Conservation (phyloP, 805 yeast genomes). For the Clavispora phyllophila region DNA sequence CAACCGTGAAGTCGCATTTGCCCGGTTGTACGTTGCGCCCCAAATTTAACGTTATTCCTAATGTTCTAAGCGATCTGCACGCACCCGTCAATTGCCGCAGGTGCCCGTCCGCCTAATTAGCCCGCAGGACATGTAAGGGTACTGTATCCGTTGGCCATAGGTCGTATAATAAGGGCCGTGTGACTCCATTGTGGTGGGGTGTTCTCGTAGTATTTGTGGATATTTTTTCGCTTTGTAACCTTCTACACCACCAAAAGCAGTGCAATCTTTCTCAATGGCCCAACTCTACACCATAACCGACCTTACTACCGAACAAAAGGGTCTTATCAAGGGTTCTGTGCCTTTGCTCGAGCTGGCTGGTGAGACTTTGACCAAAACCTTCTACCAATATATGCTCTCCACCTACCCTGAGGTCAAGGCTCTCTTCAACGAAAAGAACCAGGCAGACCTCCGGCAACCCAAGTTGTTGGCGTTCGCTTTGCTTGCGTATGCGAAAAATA, state of each 20-base stretch:
- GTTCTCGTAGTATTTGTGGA: too few relatives aligned
- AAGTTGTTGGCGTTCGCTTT: constrained; percentile 59
- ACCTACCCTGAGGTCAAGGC: constrained; percentile 51
- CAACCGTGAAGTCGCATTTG: too few relatives aligned
- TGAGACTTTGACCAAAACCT: constrained; percentile 45
- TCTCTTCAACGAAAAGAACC: constrained; percentile 60
- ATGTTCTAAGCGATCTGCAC: too few relatives aligned
- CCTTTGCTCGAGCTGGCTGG: constrained; percentile 58
- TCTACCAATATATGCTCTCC: constrained; percentile 52
- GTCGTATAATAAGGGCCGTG: too few relatives aligned
- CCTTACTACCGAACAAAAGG: constrained; percentile 26
- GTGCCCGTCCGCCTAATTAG: not conserved
- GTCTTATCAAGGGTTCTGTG: constrained; percentile 40
- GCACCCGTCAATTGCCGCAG: too few relatives aligned
- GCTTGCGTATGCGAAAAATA: constrained; percentile 56
- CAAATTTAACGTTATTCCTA: too few relatives aligned
- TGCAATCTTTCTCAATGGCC: not conserved
- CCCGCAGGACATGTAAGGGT: not conserved
- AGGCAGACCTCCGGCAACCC: constrained; percentile 52
- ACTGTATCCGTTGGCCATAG: not conserved
- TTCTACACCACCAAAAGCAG: too few relatives aligned
- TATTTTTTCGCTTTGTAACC: too few relatives aligned
- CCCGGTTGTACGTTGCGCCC: too few relatives aligned
- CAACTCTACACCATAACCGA: constrained; percentile 22
- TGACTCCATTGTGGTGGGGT: too few relatives aligned